A percentile compares a stretch with the other conserved stretches of the same genome.
phyloP scores from a whole-genome alignment of 768 basidiomycete species.

The Asterophora lycoperdoides region DNA sequence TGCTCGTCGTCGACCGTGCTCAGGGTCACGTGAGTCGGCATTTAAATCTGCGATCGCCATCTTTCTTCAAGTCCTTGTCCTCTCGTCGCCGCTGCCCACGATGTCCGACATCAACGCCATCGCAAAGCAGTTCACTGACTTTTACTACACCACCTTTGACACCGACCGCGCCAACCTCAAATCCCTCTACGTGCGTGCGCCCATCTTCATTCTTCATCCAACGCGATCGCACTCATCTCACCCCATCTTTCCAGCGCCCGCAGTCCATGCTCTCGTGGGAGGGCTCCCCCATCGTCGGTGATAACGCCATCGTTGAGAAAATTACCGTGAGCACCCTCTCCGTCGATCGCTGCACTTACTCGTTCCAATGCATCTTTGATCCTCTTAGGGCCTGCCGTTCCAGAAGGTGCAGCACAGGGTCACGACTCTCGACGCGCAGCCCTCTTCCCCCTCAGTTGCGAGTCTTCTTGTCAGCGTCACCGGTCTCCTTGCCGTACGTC shows the following conservation, averaged over 20 bases:
- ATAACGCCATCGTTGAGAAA: conserved; percentile 59
- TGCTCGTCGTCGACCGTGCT: too few relatives aligned
- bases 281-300: conserved; percentile 53
- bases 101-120: conserved; percentile 75
- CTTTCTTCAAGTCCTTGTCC: not conserved
- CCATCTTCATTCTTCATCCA: conserved; percentile 22
- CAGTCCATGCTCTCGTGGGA: conserved; percentile 88
- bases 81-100: conserved; percentile 15
- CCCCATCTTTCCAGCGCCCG: conserved; percentile 51
- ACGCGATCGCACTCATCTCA: conserved; percentile 22
- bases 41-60: conserved; percentile 16
- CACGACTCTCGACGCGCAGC: conserved; percentile 84
- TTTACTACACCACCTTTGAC: conserved; percentile 84
- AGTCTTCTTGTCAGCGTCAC: conserved; percentile 82
- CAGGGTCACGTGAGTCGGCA: conserved; percentile 16
- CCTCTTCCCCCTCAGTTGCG: conserved; percentile 54
- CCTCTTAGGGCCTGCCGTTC: conserved; percentile 68
- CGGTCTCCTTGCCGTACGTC: conserved; percentile 70
- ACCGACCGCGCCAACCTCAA: conserved; percentile 48
- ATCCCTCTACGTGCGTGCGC: conserved; percentile 81
- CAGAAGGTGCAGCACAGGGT: conserved; percentile 76
- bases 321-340: conserved; percentile 49
- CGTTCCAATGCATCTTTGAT: not conserved
- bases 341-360: not conserved
- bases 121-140: conserved; percentile 75